Conservation (phyloP, 768 basidiomycete genomes). For the Pulveroboletus sp. region DNA sequence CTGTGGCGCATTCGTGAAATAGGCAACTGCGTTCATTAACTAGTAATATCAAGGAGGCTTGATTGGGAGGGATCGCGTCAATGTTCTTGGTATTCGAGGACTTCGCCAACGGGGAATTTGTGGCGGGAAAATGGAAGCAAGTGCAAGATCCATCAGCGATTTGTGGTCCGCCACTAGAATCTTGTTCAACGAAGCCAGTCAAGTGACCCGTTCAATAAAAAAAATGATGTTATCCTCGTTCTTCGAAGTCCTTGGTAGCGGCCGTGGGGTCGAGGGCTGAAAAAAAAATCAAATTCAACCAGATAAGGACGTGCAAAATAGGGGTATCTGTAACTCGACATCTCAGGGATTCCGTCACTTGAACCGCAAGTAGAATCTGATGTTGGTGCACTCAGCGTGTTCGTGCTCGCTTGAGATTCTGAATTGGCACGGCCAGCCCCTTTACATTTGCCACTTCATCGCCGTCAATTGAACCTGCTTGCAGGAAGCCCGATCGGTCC, state of each 20-base stretch:
- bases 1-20: constrained; percentile 53
- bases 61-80: constrained; percentile 43
- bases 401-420: background rate
- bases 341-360: constrained; percentile 39
- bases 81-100: constrained; percentile 42
- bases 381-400: constrained; percentile 3
- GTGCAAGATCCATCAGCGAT: constrained; percentile 54
- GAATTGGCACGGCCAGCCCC: constrained; percentile 7
- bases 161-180: constrained; percentile 58
- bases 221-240: constrained; percentile 47
- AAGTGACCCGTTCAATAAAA: constrained; percentile 47
- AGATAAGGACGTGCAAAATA: constrained; percentile 9
- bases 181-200: constrained; percentile 57
- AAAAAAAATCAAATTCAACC: constrained; percentile 16
- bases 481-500: constrained; percentile 13
- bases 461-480: constrained; percentile 17
- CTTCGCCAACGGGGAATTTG: constrained; percentile 49
- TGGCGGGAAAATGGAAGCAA: constrained; percentile 46
- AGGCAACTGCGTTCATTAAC: constrained; percentile 47
- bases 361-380: constrained; percentile 17
- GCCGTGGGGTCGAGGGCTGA: constrained; percentile 51
- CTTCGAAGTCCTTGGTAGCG: constrained; percentile 48
- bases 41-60: constrained; percentile 51
- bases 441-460: constrained; percentile 6
- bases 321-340: constrained; percentile 14